Percentiles rank a stretch among this genome's conserved stretches.
These are phyloP conservation scores for Xylariaceae sp. DNA, from an alignment of 2,329 filamentous ascomycete genomes.

Conservation along the genomic window DNA sequence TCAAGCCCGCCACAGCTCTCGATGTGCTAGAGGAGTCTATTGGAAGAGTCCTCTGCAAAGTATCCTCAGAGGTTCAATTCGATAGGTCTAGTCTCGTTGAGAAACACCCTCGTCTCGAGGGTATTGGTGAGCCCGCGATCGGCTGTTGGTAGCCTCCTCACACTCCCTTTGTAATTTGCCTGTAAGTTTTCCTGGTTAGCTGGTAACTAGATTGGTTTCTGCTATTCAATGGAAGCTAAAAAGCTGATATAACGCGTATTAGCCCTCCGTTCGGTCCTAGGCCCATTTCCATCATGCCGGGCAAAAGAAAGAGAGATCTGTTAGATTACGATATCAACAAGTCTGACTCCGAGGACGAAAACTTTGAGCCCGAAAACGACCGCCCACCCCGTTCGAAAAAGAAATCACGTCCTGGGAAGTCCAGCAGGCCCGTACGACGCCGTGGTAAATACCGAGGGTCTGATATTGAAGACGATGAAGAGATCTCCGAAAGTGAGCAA, in stretches of 20 bases:
- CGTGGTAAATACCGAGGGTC: constrained; percentile 49
- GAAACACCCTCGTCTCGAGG: too few species aligned
- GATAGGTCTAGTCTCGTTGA: too few species aligned
- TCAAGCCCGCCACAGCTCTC: too few species aligned
- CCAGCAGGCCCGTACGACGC: constrained; percentile 23
- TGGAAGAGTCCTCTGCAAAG: not conserved
- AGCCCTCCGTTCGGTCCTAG: too few species aligned
- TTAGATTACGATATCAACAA: constrained; percentile 62
- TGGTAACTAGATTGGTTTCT: too few species aligned
- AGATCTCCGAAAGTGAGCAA: constrained; percentile 47
- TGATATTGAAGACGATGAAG: constrained; percentile 54
- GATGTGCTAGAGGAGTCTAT: not conserved
- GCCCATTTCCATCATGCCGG: constrained; percentile 29
- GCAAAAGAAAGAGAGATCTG: constrained; percentile 53
- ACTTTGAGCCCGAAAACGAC: constrained; percentile 53
- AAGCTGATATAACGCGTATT: too few species aligned
- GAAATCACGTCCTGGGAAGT: constrained; percentile 36
- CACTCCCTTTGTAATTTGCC: too few species aligned
- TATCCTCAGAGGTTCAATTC: too few species aligned
- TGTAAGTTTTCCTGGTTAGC: too few species aligned
- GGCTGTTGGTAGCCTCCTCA: too few species aligned
- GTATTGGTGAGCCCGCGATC: too few species aligned
- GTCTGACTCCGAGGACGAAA: constrained; percentile 62
- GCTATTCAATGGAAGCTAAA: too few species aligned
- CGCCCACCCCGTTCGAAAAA: constrained; percentile 30